Evolutionary conservation across 2,329 filamentous ascomycete genomes (phyloP).

Genomic region (Epichloe bromicola): DNA sequence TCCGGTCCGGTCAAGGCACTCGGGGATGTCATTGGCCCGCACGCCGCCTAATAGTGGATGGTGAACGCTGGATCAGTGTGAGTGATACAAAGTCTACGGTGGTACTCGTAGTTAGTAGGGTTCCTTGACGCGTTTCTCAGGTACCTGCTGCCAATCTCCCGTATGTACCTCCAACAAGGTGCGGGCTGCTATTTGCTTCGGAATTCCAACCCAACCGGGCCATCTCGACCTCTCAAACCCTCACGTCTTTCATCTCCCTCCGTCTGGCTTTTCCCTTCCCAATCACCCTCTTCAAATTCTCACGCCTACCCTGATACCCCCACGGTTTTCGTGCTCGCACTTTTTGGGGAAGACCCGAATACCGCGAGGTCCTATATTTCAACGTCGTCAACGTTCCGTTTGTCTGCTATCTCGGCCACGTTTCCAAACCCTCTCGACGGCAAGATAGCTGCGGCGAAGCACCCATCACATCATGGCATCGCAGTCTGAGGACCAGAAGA

Average conservation of each 20-base stretch:
- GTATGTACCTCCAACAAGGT: neutral
- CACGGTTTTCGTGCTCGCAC: neutral
- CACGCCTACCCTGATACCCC: constrained; percentile 4
- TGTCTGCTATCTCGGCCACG: constrained; percentile 8
- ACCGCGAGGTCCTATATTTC: neutral
- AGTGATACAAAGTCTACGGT: constrained; percentile 2
- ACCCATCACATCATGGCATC: constrained; percentile 50
- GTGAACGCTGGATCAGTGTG: constrained; percentile 2
- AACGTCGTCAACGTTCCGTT: neutral
- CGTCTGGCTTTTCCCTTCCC: neutral
- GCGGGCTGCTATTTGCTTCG: neutral
- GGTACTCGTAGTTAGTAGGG: neutral
- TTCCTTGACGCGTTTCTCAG: neutral
- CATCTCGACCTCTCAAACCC: constrained; percentile 14
- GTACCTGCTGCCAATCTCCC: neutral
- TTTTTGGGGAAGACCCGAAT: neutral
- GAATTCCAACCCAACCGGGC: constrained; percentile 5
- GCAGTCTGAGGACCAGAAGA: constrained; percentile 57
- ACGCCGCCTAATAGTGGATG: constrained; percentile 9
- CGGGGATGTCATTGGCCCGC: constrained; percentile 23
- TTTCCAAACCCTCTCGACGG: constrained; percentile 12
- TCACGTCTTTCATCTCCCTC: constrained; percentile 8
- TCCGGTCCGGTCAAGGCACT: constrained; percentile 20
- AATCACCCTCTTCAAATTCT: constrained; percentile 6
- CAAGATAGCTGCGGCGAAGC: constrained; percentile 16